Base-by-base conservation (phyloP, 805 yeast genomes). In the Saturnispora serradocipensis region DNA sequence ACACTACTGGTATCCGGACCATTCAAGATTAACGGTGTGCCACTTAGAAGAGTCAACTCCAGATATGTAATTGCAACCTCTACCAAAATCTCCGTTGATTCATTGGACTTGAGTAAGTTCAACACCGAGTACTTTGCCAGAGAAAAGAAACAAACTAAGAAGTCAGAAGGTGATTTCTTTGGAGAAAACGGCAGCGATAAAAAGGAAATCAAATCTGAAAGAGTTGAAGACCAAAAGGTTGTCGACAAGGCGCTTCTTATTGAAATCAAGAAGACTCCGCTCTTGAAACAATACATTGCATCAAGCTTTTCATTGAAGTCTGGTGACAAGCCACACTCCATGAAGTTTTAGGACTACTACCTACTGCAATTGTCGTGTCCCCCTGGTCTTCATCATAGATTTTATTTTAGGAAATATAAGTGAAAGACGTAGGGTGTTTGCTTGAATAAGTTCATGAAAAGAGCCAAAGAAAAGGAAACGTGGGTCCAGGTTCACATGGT, bases 11-110 rank as follows among this genome's bases (percentile, higher is more conserved):
- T 91, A 60, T 79, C 97, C 58, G 99, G 99, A 73, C 99, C 99
- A 68, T 93, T 93, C 96, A 91, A 93, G 84, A 86, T 91, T 68
- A 91, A 91, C 81, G 99, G 99, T 81, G 99, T 91, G 64, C 99
- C 99, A 74, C 81, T 91, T 74, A 89, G 98, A 86, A 88, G 97
- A 83, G 99, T 91, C 67, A 93, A 91, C 77, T 86, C 98, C 67
- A 88, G 96, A 77, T 93, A 91, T 77, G 99, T 93, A 67, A 91
- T 91, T 77, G 98, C 97, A 69, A 91, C 99, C 70, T 89, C 97
- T 62, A 93, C 99, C 77, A 76, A 77, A 73, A 84, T 93, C 67
- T 74, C 81, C 59, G 82, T 90, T 62, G 80, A 79, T 51, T 75
- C 83, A 59, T 88, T 89, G 64, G 86, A 87, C 71, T 88, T 87